phyloP scores from a whole-genome alignment of 2,329 filamentous ascomycete genomes.

The Metarhizium album region DNA sequence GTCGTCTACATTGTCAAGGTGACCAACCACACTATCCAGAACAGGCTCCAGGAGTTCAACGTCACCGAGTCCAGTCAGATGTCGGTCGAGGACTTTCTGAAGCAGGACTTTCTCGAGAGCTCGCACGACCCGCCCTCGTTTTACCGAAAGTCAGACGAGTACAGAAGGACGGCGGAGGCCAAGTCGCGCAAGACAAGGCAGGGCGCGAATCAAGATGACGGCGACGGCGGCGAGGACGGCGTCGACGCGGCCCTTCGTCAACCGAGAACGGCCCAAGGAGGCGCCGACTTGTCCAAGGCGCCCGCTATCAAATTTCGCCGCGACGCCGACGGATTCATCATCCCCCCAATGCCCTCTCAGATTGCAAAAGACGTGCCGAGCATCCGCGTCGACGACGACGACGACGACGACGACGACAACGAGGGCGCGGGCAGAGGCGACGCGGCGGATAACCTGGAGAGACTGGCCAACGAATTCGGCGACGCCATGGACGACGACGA shows the following conservation, averaged over 20 bases:
- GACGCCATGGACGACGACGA: constrained; percentile 26
- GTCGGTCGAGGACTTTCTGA: constrained; percentile 77
- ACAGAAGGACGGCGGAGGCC: constrained; percentile 40
- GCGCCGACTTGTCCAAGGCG: constrained; percentile 23
- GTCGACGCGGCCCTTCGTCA: neutral
- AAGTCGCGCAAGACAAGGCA: constrained; percentile 37
- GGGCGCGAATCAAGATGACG: constrained; percentile 16
- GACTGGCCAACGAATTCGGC: constrained; percentile 34
- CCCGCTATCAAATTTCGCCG: constrained; percentile 31
- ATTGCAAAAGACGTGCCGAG: constrained; percentile 21
- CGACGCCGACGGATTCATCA: constrained; percentile 59
- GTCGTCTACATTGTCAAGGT: constrained; percentile 98
- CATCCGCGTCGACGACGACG: constrained; percentile 4
- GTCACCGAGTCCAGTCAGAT: constrained; percentile 73
- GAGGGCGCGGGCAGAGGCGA: constrained; percentile 13
- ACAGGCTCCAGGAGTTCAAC: constrained; percentile 85
- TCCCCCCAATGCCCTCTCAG: constrained; percentile 40
- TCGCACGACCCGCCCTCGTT: constrained; percentile 76
- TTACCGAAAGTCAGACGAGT: constrained; percentile 53
- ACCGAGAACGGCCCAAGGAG: constrained; percentile 15
- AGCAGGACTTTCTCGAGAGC: constrained; percentile 60
- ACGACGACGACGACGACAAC: no score
- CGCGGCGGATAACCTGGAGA: constrained; percentile 25
- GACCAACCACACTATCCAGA: constrained; percentile 83
- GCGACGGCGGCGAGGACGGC: constrained; percentile 8